Evolutionary conservation across 192 early-diverging fungal genomes (phyloP).

Genomic region (Gamsiella multidivaricata): DNA sequence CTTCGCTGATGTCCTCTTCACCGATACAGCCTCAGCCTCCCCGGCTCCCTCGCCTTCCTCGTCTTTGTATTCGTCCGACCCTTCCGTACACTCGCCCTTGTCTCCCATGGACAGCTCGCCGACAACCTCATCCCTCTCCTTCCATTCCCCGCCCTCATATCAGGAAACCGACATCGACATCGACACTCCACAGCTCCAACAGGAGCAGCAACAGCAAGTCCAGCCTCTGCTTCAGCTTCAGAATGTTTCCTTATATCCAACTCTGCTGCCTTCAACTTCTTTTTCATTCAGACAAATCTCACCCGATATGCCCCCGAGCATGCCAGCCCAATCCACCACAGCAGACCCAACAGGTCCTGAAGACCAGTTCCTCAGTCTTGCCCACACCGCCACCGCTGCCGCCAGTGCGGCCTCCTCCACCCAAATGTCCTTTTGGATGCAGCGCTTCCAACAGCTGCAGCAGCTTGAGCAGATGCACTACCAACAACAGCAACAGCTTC

Average conservation of each 20-base stretch:
- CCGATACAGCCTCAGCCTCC: not conserved
- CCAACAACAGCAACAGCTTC: slow-evolving; percentile 32
- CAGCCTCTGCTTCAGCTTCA: slow-evolving; percentile 9
- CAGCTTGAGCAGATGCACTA: slow-evolving; percentile 38
- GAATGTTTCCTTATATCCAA: slow-evolving; percentile 6
- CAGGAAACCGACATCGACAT: not conserved
- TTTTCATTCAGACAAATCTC: slow-evolving; percentile 48
- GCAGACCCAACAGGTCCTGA: not conserved
- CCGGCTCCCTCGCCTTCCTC: slow-evolving; percentile 19
- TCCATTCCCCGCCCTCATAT: slow-evolving; percentile 27
- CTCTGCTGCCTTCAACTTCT: slow-evolving; percentile 24
- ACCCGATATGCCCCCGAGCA: slow-evolving; percentile 47
- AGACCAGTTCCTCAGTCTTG: slow-evolving; percentile 9
- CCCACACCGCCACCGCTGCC: slow-evolving; percentile 7
- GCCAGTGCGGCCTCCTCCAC: not conserved
- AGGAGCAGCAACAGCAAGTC: slow-evolving; percentile 15
- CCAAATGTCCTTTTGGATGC: slow-evolving; percentile 34
- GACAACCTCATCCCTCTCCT: slow-evolving; percentile 7
- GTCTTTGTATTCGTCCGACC: slow-evolving; percentile 1
- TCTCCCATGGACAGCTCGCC: slow-evolving; percentile 14
- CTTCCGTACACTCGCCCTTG: not conserved
- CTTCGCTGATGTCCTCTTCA: slow-evolving; percentile 9
- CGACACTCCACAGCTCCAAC: not conserved
- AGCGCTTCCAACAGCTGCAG: slow-evolving; percentile 49
- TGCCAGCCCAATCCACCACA: slow-evolving; percentile 6